A percentile compares a stretch with the other conserved stretches of the same genome.
phyloP scores from a whole-genome alignment of 139 green algal genomes.

The Chlamydomonas schloesseri region DNA sequence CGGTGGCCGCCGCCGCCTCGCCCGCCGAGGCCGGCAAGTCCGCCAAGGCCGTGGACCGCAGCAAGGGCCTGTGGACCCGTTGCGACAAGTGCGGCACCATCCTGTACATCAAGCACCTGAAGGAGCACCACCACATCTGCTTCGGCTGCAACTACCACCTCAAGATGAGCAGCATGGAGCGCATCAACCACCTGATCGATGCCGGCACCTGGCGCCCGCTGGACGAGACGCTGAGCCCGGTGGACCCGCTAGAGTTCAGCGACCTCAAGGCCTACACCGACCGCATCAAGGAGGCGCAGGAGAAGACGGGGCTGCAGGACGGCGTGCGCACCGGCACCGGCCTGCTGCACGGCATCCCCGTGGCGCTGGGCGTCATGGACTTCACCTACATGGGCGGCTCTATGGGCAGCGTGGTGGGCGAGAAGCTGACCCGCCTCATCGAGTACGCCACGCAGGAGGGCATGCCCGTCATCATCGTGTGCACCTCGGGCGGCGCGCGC shows the following conservation, averaged over 20 bases:
- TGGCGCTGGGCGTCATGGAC: conserved; percentile 82
- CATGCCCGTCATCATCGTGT: conserved; percentile 70
- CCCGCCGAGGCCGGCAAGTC: conserved; percentile 11
- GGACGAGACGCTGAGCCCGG: conserved; percentile 79
- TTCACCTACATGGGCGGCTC: conserved; percentile 84
- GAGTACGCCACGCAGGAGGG: conserved; percentile 80
- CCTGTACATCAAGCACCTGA: conserved; percentile 88
- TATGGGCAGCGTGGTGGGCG: conserved; percentile 81
- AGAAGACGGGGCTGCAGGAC: conserved; percentile 70
- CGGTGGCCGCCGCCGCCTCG: conserved; percentile 43
- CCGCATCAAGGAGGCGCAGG: conserved; percentile 78
- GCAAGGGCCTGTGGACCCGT: conserved; percentile 83
- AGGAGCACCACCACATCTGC: conserved; percentile 85
- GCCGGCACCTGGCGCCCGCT: conserved; percentile 77
- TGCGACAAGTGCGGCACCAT: conserved; percentile 88
- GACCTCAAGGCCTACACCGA: conserved; percentile 84
- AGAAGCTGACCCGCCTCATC: conserved; percentile 85
- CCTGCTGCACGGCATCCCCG: conserved; percentile 81
- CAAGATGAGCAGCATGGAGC: conserved; percentile 79
- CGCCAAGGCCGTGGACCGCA: conserved; percentile 64
- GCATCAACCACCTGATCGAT: conserved; percentile 83
- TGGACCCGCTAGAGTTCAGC: conserved; percentile 82
- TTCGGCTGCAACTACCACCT: conserved; percentile 85
- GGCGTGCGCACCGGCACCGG: conserved; percentile 66
- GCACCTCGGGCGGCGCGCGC: conserved; percentile 70